phyloP scores from a whole-genome alignment of 805 yeast genomes.

The Wickerhamia fluorescens region DNA sequence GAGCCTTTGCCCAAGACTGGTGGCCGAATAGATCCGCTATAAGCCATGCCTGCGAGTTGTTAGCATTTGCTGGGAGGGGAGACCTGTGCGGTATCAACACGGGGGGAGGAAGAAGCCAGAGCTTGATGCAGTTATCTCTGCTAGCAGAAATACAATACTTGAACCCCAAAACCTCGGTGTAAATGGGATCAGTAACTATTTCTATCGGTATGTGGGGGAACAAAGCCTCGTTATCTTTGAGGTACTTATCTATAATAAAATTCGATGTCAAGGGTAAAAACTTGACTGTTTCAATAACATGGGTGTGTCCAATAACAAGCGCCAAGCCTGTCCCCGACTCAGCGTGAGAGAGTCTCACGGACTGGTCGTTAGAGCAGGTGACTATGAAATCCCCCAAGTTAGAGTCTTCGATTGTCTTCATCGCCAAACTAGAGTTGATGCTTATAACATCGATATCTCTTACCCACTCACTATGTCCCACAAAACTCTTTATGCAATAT shows the following conservation, averaged over 20 bases:
- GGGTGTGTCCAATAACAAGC: conserved; percentile 68
- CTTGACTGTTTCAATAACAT: conserved; percentile 69
- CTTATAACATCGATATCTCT: conserved; percentile 46
- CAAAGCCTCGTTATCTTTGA: conserved; percentile 23
- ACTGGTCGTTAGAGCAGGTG: conserved; percentile 76
- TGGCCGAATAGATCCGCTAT: conserved; percentile 63
- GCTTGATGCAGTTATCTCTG: conserved; percentile 63
- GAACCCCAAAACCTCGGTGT: conserved; percentile 39
- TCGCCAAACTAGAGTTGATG: conserved; percentile 9
- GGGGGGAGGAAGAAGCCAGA: conserved; percentile 78
- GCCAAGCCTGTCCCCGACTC: conserved; percentile 62
- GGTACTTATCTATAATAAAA: conserved; percentile 40
- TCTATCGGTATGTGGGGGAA: conserved; percentile 28
- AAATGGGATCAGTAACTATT: conserved; percentile 19
- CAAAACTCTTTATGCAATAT: conserved; percentile 55
- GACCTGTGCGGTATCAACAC: conserved; percentile 44
- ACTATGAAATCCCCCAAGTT: conserved; percentile 49
- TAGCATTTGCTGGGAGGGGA: conserved; percentile 44
- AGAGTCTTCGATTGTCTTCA: conserved; percentile 13
- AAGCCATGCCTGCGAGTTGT: conserved; percentile 54
- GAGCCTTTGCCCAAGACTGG: conserved; percentile 75
- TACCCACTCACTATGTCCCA: conserved; percentile 89
- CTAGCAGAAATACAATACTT: conserved; percentile 75
- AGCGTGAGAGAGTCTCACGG: conserved; percentile 60
- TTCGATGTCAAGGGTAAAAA: conserved; percentile 55